Evolutionary conservation across 805 yeast species (phyloP).

Genomic region (Yamadazyma phyllophila): DNA sequence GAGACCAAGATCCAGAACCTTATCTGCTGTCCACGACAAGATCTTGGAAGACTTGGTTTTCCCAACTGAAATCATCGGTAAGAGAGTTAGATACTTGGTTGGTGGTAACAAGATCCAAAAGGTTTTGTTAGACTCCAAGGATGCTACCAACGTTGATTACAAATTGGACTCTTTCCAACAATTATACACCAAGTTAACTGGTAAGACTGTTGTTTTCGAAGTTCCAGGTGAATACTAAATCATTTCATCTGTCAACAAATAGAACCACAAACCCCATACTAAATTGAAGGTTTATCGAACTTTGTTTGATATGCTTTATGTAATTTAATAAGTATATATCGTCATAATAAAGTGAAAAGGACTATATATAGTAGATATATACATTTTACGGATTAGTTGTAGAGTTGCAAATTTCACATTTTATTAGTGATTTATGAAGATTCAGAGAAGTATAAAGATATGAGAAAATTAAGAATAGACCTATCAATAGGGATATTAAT

Average conservation of each 20-base stretch:
- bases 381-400: background rate
- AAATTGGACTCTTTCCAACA: constrained; percentile 99
- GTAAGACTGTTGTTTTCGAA: constrained; percentile 99
- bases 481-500: no score
- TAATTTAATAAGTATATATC: constrained; percentile 14
- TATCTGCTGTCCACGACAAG: constrained; percentile 98
- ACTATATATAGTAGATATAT: constrained; percentile 1
- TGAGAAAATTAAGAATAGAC: no score
- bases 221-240: constrained; percentile 48
- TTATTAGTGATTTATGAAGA: no score
- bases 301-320: constrained; percentile 9
- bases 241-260: background rate
- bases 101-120: constrained; percentile 99
- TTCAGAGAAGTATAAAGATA: no score
- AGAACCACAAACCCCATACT: constrained; percentile 19
- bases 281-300: constrained; percentile 16
- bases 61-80: constrained; percentile 99
- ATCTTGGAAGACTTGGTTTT: constrained; percentile 97
- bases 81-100: constrained; percentile 98
- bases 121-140: constrained; percentile 97
- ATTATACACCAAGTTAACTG: constrained; percentile 96
- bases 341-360: constrained; percentile 14
- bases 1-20: constrained; percentile 99
- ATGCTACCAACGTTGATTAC: constrained; percentile 94
- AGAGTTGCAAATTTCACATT: background rate